These are phyloP conservation scores for Raphanus sativus DNA, from an alignment of 345 rosid genomes.

Conservation along the genomic window DNA sequence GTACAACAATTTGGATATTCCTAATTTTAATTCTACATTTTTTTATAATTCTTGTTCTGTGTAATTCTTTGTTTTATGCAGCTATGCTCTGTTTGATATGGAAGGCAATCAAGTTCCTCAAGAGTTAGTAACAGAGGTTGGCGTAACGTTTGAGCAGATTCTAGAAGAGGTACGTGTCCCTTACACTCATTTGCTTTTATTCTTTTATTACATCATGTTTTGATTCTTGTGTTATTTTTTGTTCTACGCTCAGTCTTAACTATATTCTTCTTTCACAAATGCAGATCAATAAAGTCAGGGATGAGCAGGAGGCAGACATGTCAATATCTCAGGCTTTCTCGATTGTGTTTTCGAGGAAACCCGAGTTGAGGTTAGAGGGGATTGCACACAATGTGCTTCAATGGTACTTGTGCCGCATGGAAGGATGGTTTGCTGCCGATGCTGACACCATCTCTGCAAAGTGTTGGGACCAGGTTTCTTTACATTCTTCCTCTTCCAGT, in stretches of 20 bases:
- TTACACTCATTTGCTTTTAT: background rate
- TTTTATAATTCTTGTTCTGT: background rate
- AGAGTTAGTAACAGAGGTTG: constrained; percentile 71
- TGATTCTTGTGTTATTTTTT: constrained; percentile 5
- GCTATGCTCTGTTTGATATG: constrained; percentile 71
- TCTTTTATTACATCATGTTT: background rate
- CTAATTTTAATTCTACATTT: background rate
- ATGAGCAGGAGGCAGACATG: constrained; percentile 65
- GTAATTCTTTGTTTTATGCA: constrained; percentile 20
- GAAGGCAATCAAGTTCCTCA: constrained; percentile 85
- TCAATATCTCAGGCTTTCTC: constrained; percentile 70
- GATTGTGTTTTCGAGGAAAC: constrained; percentile 67
- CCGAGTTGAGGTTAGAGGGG: constrained; percentile 94
- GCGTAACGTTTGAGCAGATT: constrained; percentile 71
- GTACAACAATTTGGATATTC: background rate
- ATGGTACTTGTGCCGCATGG: constrained; percentile 98
- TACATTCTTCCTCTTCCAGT: background rate
- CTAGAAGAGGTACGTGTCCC: constrained; percentile 57
- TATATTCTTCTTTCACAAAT: constrained; percentile 26
- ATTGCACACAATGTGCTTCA: constrained; percentile 80
- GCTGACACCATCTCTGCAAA: constrained; percentile 86
- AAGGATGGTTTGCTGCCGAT: constrained; percentile 99
- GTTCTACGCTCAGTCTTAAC: constrained; percentile 4
- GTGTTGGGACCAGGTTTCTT: constrained; percentile 80
- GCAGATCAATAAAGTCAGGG: constrained; percentile 79